Evolutionary conservation across 1,139 yeast genomes (phyloP).

Genomic region (Magnusiomyces clavatus): DNA sequence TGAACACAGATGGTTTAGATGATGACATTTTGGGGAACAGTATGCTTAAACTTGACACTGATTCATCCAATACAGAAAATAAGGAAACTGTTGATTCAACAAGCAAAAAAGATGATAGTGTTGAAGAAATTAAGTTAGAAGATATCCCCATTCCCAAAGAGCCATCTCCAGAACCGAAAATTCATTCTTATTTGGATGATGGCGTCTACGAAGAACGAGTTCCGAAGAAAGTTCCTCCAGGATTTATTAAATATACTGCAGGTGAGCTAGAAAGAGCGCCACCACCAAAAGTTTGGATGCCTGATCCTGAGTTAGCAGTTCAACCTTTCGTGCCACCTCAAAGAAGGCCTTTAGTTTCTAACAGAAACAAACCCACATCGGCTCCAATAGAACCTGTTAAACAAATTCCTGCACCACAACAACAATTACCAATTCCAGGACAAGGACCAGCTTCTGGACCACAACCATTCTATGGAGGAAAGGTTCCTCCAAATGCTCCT

Average conservation of each 20-base stretch:
- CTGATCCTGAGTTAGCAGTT: constrained; percentile 17
- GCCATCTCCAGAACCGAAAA: constrained; percentile 14
- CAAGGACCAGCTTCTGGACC: neutral
- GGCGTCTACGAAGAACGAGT: constrained; percentile 10
- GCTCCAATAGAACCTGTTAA: neutral
- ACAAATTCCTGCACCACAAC: neutral
- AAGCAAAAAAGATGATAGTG: constrained; percentile 9
- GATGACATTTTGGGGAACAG: constrained; percentile 2
- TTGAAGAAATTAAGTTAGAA: neutral
- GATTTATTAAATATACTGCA: constrained; percentile 15
- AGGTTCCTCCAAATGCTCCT: neutral
- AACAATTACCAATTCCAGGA: neutral
- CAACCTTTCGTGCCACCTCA: constrained; percentile 3
- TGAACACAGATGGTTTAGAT: constrained; percentile 3
- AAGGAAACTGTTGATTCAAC: constrained; percentile 12
- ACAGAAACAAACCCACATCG: constrained; percentile 6
- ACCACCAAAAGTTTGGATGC: constrained; percentile 19
- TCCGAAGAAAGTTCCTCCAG: constrained; percentile 11
- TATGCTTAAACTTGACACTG: neutral
- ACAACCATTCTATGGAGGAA: neutral
- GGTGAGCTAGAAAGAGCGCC: constrained; percentile 23
- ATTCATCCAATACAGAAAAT: constrained; percentile 1
- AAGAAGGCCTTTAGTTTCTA: constrained; percentile 1
- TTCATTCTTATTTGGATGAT: constrained; percentile 7
- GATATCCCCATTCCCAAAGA: constrained; percentile 11